These are phyloP conservation scores for Arachis stenosperma DNA, from an alignment of 306 rosid genomes.

Conservation along the genomic window DNA sequence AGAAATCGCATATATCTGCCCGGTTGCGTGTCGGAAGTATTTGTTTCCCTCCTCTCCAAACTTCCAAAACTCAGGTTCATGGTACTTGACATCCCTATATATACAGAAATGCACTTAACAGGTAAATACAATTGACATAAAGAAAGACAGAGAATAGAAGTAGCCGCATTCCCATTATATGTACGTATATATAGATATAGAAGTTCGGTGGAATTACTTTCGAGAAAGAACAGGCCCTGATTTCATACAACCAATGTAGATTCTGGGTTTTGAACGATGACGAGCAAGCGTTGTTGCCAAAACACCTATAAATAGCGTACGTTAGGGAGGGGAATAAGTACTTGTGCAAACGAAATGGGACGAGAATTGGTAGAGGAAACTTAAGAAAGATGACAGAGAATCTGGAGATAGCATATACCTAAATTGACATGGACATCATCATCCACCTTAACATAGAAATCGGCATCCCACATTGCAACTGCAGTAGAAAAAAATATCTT, in stretches of 20 bases:
- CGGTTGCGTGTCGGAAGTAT: slow-evolving; percentile 96
- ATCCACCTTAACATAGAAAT: slow-evolving; percentile 94
- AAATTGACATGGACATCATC: slow-evolving; percentile 99
- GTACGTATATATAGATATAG: neutral
- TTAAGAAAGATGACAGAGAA: slow-evolving; percentile 22
- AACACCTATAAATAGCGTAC: slow-evolving; percentile 63
- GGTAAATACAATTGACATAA: slow-evolving; percentile 12
- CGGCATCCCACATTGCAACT: slow-evolving; percentile 88
- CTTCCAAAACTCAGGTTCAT: slow-evolving; percentile 97
- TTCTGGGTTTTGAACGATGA: slow-evolving; percentile 91
- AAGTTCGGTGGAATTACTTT: slow-evolving; percentile 55
- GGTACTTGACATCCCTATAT: slow-evolving; percentile 86
- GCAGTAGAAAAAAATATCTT: slow-evolving; percentile 91
- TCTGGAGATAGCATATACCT: slow-evolving; percentile 52
- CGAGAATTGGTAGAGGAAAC: slow-evolving; percentile 27
- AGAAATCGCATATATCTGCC: slow-evolving; percentile 96
- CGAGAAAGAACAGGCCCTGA: slow-evolving; percentile 95
- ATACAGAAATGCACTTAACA: slow-evolving; percentile 17
- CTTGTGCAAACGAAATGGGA: slow-evolving; percentile 6
- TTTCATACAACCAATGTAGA: slow-evolving; percentile 97
- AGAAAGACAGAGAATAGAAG: slow-evolving; percentile 6
- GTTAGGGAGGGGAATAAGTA: slow-evolving; percentile 8
- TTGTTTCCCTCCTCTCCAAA: slow-evolving; percentile 99
- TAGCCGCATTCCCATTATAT: slow-evolving; percentile 11
- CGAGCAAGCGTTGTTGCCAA: slow-evolving; percentile 83